Percentiles rank a stretch among this genome's conserved stretches.
Conservation (phyloP, 108 stramenopile genomes). For the Discostella stelligeroides region DNA sequence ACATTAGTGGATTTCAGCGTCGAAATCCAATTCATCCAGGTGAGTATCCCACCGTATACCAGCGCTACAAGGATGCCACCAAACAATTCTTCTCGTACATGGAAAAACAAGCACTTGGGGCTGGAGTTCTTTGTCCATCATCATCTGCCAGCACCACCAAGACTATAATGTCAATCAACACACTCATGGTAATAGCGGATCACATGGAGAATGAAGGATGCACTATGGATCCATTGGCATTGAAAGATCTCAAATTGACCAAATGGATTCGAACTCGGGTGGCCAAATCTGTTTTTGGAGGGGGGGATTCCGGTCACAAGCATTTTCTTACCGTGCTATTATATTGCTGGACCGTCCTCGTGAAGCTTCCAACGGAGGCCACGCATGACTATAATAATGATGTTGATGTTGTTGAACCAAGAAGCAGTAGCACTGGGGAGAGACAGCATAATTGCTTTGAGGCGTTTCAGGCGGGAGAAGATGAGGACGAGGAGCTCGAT, state of each 20-base stretch:
- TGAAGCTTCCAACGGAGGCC: constrained; percentile 5
- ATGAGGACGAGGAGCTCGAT: constrained; percentile 31
- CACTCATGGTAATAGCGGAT: constrained; percentile 43
- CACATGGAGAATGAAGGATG: constrained; percentile 24
- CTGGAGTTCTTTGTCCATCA: too few relatives aligned
- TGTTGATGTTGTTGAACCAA: background rate
- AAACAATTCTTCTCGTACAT: constrained; percentile 18
- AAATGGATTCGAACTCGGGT: constrained; percentile 44
- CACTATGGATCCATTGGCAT: constrained; percentile 17
- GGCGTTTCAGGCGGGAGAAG: constrained; percentile 14
- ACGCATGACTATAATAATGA: background rate
- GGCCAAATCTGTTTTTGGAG: constrained; percentile 43
- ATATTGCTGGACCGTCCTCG: constrained; percentile 46
- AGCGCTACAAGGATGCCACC: constrained; percentile 42
- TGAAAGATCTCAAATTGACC: constrained; percentile 48
- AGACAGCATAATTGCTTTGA: constrained; percentile 2
- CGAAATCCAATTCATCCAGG: too few relatives aligned
- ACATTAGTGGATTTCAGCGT: too few relatives aligned
- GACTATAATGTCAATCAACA: constrained; percentile 1
- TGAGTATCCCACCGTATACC: constrained; percentile 23
- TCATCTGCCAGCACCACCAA: too few relatives aligned
- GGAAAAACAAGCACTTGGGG: too few relatives aligned
- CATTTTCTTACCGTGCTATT: constrained; percentile 42
- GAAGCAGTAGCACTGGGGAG: background rate
- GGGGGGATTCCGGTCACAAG: constrained; percentile 51